Conservation (phyloP, 2,329 filamentous ascomycete genomes). For the Penicillium decumbens region DNA sequence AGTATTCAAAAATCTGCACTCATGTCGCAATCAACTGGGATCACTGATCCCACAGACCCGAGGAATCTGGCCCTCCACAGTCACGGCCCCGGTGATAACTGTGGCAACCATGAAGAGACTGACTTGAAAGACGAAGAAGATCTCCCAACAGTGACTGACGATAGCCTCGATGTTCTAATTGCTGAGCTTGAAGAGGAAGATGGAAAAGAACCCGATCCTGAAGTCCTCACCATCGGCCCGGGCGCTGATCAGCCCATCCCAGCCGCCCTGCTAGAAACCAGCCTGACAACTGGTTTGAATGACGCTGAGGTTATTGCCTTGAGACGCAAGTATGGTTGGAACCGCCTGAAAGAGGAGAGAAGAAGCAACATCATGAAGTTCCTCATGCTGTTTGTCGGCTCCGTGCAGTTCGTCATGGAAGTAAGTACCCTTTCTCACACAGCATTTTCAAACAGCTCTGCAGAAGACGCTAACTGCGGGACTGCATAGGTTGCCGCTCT, state of each 20-base stretch:
- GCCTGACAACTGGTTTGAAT: constrained; percentile 67
- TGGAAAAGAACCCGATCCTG: constrained; percentile 61
- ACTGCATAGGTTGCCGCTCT: constrained; percentile 61
- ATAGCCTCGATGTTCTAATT: constrained; percentile 81
- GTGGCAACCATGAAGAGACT: constrained; percentile 6
- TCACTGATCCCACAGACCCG: background rate
- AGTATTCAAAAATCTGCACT: background rate
- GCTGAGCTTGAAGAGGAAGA: constrained; percentile 81
- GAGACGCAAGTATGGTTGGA: constrained; percentile 68
- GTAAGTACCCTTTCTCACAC: constrained; percentile 45
- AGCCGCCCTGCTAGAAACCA: constrained; percentile 73
- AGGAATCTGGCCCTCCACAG: background rate
- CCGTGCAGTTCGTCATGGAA: constrained; percentile 94
- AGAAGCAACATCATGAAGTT: constrained; percentile 83
- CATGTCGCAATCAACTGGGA: background rate
- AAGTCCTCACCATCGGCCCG: constrained; percentile 51
- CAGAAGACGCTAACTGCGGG: background rate
- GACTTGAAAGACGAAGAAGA: background rate
- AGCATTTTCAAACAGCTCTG: background rate
- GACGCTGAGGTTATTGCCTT: constrained; percentile 59
- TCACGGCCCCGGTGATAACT: background rate
- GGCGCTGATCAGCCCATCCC: constrained; percentile 58
- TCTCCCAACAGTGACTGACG: constrained; percentile 45
- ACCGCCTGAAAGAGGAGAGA: constrained; percentile 89
- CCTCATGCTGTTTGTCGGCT: constrained; percentile 74